Base-by-base conservation (phyloP, 2,329 filamentous ascomycete species). In the Trichoderma semiorbis region DNA sequence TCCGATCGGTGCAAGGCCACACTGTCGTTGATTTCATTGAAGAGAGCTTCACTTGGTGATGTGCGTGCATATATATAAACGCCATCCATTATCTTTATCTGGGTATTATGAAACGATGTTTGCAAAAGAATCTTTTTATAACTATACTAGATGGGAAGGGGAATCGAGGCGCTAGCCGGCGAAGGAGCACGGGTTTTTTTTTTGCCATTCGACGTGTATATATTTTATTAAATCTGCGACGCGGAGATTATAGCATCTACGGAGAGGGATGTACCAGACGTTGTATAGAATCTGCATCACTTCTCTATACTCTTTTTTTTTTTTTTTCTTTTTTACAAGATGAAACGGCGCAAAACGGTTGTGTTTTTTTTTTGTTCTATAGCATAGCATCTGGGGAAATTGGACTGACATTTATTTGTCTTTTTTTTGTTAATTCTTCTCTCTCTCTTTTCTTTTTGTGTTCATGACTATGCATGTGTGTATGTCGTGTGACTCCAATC, bases 21-120 rank as follows among this genome's bases (percentile, higher is more conserved):
- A 89, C 84, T 2, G 89, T 91, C 55, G 85, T 95, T 18, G 91
- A 94, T 78, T 93, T 93, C 77, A 84, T 92, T 12, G 92, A 95
- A 81, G 93, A 95, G 82, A 90, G 88, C 73, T 95, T 95, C 77
- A 91, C 89, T 1, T 90, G 88, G 88, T 90, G 79, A 80, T 58
- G 16, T 57, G 61, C 36, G n/a, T n/a, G 39, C 39, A 43, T 43
- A 43, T 39, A 43, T 43, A 55, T 58, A 58, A 30, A 18, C 66
- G 36, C 36, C 60, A 65, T 65, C 16, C 53, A 34, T 43, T 53
- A 61, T 36, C 21, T 62, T 47, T 39, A 62, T 69, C 66, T 69
- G 66, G 57, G 53, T 50, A 50, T 47, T 69, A 62, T 69, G 66
- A 62, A 69, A 69, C 21, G 66, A 47, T 36, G 39, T 50, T 62